These are phyloP conservation scores for Angomonas ambiguus DNA, from an alignment of 208 protist genomes.

Conservation along the genomic window DNA sequence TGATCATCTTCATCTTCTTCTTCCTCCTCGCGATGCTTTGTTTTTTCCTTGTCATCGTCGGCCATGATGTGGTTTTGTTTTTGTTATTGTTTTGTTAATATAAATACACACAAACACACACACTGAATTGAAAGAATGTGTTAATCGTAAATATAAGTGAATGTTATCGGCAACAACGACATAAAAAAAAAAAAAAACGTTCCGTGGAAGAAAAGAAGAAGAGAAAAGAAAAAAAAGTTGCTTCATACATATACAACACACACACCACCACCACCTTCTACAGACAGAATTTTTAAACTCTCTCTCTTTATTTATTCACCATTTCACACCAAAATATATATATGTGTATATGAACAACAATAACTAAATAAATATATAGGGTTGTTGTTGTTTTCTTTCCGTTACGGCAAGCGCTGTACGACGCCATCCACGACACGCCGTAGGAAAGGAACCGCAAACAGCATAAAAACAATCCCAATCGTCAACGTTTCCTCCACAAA, in stretches of 20 bases:
- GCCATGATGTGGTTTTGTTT: background rate
- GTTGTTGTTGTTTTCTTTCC: no score
- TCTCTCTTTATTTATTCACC: background rate
- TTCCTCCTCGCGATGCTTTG: background rate
- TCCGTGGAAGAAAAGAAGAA: background rate
- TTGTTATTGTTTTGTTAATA: background rate
- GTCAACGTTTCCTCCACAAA: no score
- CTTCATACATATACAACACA: no score
- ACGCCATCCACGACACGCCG: no score
- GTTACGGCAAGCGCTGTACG: no score
- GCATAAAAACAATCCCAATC: no score
- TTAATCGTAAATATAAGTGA: no score
- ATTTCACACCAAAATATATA: background rate
- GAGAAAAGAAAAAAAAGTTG: background rate
- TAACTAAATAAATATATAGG: constrained; percentile 6
- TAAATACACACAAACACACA: background rate
- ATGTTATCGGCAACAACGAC: no score
- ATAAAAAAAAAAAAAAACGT: constrained; percentile 4
- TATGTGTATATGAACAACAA: background rate
- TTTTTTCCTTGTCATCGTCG: background rate
- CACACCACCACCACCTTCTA: no score
- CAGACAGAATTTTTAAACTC: no score
- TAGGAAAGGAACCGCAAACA: no score
- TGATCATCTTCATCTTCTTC: background rate
- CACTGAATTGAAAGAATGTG: background rate